Evolutionary conservation across 352 stramenopile species (phyloP).

Genomic region (Globisporangium nunn): DNA sequence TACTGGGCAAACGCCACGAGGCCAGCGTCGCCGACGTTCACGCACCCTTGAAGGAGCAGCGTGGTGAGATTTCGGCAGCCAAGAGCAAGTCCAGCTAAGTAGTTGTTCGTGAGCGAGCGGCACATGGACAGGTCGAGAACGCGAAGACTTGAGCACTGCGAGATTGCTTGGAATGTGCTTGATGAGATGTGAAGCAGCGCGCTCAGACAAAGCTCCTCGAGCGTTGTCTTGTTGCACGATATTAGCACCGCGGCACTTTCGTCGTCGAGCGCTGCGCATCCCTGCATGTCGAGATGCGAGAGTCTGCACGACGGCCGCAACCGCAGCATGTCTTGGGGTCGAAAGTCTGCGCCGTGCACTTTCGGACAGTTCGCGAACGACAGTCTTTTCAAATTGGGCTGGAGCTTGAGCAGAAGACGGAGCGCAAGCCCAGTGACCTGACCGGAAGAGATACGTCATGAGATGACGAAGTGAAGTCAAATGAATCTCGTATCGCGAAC

Average conservation of each 20-base stretch:
- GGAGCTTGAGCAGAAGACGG: conserved; percentile 43
- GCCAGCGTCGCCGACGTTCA: conserved; percentile 58
- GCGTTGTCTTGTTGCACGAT: conserved; percentile 31
- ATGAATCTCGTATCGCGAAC: no score
- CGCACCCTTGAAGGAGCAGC: conserved; percentile 55
- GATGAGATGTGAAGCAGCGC: conserved; percentile 49
- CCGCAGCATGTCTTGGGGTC: conserved; percentile 11
- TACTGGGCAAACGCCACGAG: conserved; percentile 31
- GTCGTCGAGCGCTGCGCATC: conserved; percentile 44
- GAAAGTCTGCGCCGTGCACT: conserved; percentile 39
- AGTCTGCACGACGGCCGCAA: conserved; percentile 20
- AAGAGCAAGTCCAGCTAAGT: conserved; percentile 36
- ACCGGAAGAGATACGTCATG: no score
- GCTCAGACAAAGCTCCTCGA: conserved; percentile 53
- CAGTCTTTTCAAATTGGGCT: conserved; percentile 33
- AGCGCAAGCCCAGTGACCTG: conserved; percentile 57
- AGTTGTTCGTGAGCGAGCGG: conserved; percentile 44
- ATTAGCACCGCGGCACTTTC: conserved; percentile 38
- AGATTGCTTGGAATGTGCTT: conserved; percentile 53
- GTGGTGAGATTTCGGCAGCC: conserved; percentile 34
- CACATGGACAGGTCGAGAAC: conserved; percentile 77
- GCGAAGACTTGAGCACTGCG: conserved; percentile 34
- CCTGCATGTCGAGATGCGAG: conserved; percentile 34
- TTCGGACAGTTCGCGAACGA: conserved; percentile 69
- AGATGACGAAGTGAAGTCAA: background rate